A percentile compares a stretch with the other conserved stretches of the same genome.
Conservation (phyloP, 2,329 filamentous ascomycete species). For the Paraphaeosphaeria sporulosa region DNA sequence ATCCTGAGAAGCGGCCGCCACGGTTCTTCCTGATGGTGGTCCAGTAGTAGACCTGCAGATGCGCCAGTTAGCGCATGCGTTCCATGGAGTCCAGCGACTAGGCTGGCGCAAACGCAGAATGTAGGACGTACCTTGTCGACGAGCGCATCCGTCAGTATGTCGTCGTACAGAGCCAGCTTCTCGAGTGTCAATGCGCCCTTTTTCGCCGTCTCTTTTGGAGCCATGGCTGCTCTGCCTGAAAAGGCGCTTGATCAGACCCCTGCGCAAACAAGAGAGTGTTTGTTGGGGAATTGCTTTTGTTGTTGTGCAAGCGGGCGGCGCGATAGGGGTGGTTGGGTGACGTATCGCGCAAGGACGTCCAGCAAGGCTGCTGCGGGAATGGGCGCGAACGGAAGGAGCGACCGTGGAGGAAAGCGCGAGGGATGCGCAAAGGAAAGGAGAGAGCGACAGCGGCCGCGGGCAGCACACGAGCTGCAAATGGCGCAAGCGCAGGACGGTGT, state of each 20-base stretch:
- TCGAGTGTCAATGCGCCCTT: constrained; percentile 81
- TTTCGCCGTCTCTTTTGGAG: constrained; percentile 59
- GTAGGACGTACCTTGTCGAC: constrained; percentile 81
- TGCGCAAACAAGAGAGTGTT: constrained; percentile 3
- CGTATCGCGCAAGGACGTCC: constrained; percentile 31
- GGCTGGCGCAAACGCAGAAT: constrained; percentile 11
- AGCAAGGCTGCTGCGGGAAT: constrained; percentile 17
- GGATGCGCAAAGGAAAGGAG: constrained; percentile 27
- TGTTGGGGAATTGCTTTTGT: background rate
- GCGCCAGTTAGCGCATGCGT: constrained; percentile 24
- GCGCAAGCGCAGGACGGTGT: constrained; percentile 15
- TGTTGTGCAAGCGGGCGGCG: background rate
- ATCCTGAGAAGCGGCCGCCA: constrained; percentile 80
- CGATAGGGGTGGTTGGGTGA: constrained; percentile 42
- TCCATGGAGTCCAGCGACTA: constrained; percentile 20
- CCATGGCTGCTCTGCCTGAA: constrained; percentile 49
- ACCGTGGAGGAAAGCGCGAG: constrained; percentile 13
- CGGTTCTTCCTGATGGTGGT: constrained; percentile 94
- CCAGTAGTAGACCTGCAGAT: constrained; percentile 87
- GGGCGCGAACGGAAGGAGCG: constrained; percentile 13
- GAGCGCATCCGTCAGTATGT: constrained; percentile 92
- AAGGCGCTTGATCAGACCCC: constrained; percentile 4
- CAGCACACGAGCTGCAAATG: constrained; percentile 19
- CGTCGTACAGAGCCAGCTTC: constrained; percentile 91
- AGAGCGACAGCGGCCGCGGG: constrained; percentile 38